Evolutionary conservation across 805 yeast genomes (phyloP).

Genomic region (Candida jianshihensis): DNA sequence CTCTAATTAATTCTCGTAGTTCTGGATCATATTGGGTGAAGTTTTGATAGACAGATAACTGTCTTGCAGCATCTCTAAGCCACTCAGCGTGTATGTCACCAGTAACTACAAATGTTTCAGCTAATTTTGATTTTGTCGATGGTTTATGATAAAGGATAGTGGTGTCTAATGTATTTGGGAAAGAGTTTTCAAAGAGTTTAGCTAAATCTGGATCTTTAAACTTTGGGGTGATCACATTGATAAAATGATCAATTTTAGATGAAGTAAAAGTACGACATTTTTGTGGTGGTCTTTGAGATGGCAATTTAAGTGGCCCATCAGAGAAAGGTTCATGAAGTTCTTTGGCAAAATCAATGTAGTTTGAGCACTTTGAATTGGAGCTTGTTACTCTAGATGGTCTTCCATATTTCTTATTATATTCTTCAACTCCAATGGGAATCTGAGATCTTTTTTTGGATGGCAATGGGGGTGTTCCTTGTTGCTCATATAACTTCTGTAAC

Average conservation of each 20-base stretch:
- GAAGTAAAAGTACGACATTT: conserved; percentile 66
- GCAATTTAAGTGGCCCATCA: conserved; percentile 45
- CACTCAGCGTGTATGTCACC: conserved; percentile 95
- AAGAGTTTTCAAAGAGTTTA: conserved; percentile 69
- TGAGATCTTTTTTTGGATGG: not conserved
- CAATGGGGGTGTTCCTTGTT: not conserved
- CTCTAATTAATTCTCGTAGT: conserved; percentile 50
- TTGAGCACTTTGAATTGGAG: conserved; percentile 39
- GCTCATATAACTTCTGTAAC: conserved; percentile 1
- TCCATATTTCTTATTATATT: conserved; percentile 1
- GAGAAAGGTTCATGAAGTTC: conserved; percentile 49
- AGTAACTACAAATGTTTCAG: conserved; percentile 75
- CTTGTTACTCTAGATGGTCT: conserved; percentile 1
- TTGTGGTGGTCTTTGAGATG: conserved; percentile 70
- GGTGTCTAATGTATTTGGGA: conserved; percentile 86
- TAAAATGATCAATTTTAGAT: conserved; percentile 41
- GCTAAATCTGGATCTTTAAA: conserved; percentile 60
- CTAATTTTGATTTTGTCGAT: conserved; percentile 15
- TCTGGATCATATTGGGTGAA: conserved; percentile 44
- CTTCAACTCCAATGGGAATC: conserved; percentile 1
- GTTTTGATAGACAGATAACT: conserved; percentile 67
- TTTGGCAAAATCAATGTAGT: conserved; percentile 56
- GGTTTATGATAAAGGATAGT: conserved; percentile 65
- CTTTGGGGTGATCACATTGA: conserved; percentile 22
- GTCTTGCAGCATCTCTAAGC: conserved; percentile 84